Evolutionary conservation across 768 basidiomycete species (phyloP).

Genomic region (Agaricus sinodeliciosus): DNA sequence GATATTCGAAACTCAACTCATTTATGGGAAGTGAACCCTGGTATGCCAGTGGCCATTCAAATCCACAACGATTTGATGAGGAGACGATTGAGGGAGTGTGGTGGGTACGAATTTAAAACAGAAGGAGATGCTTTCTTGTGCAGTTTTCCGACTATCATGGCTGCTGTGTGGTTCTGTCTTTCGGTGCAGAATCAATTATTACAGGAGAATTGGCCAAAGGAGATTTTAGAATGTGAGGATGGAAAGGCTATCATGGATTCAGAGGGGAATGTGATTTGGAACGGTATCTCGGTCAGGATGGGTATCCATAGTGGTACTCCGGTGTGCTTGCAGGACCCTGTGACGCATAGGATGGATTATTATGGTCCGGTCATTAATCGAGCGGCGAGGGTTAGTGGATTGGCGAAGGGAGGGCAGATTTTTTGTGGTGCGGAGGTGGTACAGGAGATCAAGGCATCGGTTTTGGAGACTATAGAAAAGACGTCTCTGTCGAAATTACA

Average conservation of each 20-base stretch:
- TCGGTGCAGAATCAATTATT: slow-evolving; percentile 81
- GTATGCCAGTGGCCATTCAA: slow-evolving; percentile 91
- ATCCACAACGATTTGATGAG: slow-evolving; percentile 86
- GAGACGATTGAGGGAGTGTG: slow-evolving; percentile 79
- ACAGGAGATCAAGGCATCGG: slow-evolving; percentile 66
- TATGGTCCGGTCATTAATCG: slow-evolving; percentile 96
- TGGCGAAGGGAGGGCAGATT: slow-evolving; percentile 89
- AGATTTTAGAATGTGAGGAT: slow-evolving; percentile 89
- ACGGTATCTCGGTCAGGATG: slow-evolving; percentile 94
- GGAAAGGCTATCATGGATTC: slow-evolving; percentile 73
- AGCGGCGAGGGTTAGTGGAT: slow-evolving; percentile 74
- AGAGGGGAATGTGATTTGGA: slow-evolving; percentile 61
- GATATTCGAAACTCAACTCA: slow-evolving; percentile 97
- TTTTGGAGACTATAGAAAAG: slow-evolving; percentile 46
- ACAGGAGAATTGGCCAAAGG: slow-evolving; percentile 82
- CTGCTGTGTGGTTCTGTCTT: slow-evolving; percentile 87
- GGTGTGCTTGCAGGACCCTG: slow-evolving; percentile 84
- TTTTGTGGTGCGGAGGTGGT: slow-evolving; percentile 86
- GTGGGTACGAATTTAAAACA: slow-evolving; percentile 98
- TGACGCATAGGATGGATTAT: slow-evolving; percentile 96
- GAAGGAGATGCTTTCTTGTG: slow-evolving; percentile 99
- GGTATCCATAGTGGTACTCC: slow-evolving; percentile 93
- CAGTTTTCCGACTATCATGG: slow-evolving; percentile 84
- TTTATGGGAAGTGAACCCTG: slow-evolving; percentile 92
- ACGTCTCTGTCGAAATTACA: slow-evolving; percentile 58